Base-by-base conservation (phyloP, 345 rosid species). In the Euphorbia pulcherrima region DNA sequence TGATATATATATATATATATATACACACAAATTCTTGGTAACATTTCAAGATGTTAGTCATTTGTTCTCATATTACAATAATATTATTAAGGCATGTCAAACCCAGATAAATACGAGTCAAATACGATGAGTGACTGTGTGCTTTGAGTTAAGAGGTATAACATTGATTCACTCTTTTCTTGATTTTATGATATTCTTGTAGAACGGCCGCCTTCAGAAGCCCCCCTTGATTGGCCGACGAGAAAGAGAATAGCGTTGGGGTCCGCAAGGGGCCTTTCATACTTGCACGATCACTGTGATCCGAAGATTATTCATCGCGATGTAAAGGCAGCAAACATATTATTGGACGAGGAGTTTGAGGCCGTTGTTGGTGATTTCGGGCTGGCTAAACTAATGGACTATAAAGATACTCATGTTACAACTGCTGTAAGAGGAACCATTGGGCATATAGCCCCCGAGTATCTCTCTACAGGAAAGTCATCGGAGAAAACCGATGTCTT, bases 351-450 rank as follows among this genome's bases (percentile, higher is more conserved):
- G 65, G 77, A 74, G 58, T 74, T 74, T 56, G 77, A 74, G 72
- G 77, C 77, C 18, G 77, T 74, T 56, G 77, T 74, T 74, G 77
- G 77, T 27, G 77, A 74, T 23, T 74, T 74, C 64, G 77, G 77
- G 26, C 48, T 74, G 73, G 77, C 77, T 56, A 74, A 68, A 30
- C 67, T 74, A 6, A 74, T 74, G 77, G 77, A 74, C 65, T 74
- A 74, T 60, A 74, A 74, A 61, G 77, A 74, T 55, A 74, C 77
- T 17, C 77, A 74, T 74, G 77, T 74, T n/a, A 74, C 77, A n/a
- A 74, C 77, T 18, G 77, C 77, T 44, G 77, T 74, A 8, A 72
- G 77, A 24, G 77, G 77, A 26, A 74, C 77, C 17, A 74, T 74
- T 24, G 77, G 77, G 21, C 77, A 74, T 68, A 74, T 74, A 44